Percentiles rank a stretch among this genome's conserved stretches.
phyloP scores from a whole-genome alignment of 768 basidiomycete species.

The Fistulinella prunicolor region DNA sequence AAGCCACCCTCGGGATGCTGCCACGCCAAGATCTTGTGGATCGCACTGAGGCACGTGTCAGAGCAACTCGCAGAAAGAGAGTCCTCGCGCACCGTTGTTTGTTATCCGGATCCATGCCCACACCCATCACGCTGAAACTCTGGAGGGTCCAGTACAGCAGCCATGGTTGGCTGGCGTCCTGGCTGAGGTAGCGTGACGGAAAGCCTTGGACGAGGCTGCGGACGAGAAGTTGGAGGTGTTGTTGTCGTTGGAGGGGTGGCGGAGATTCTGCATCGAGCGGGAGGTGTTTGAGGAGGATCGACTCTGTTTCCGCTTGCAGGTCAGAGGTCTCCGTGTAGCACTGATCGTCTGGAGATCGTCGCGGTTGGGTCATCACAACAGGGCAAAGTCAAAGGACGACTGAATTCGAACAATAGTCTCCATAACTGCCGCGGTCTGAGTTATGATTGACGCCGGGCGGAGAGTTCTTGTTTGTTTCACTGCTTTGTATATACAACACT shows the following conservation, averaged over 20 bases:
- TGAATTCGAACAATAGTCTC: too few species aligned
- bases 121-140: conserved; percentile 73
- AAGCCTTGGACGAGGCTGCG: conserved; percentile 76
- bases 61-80: too few species aligned
- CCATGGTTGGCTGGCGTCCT: conserved; percentile 97
- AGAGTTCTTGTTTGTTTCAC: too few species aligned
- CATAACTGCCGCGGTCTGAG: background rate
- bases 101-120: conserved; percentile 72
- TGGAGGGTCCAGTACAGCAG: conserved; percentile 92
- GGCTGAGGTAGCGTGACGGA: conserved; percentile 70
- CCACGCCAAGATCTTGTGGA: conserved; percentile 76
- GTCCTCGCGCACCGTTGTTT: conserved; percentile 67
- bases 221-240: conserved; percentile 75
- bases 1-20: conserved; percentile 91
- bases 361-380: conserved; percentile 26
- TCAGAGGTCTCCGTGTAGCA: conserved; percentile 62
- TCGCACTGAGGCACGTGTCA: too few species aligned
- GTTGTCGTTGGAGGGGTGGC: conserved; percentile 52
- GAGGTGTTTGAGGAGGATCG: conserved; percentile 53
- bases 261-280: conserved; percentile 31
- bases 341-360: conserved; percentile 50
- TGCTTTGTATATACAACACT: too few species aligned
- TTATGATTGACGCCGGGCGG: too few species aligned
- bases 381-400: conserved; percentile 1
- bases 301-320: conserved; percentile 64